Evolutionary conservation across 2,329 filamentous ascomycete genomes (phyloP).

Genomic region (Ophiostoma pallidulum): DNA sequence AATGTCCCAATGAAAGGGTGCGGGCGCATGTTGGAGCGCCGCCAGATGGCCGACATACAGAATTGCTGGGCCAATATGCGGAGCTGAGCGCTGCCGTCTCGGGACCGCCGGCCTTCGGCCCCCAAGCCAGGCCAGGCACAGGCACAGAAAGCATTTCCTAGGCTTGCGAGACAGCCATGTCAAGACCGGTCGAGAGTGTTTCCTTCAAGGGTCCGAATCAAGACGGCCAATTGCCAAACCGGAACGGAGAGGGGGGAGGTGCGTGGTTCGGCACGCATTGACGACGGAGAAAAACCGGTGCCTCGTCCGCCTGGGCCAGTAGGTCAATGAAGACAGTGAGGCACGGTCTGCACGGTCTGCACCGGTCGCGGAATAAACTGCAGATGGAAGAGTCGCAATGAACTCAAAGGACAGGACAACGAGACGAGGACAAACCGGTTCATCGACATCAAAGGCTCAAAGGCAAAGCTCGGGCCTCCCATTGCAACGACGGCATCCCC

Average conservation of each 20-base stretch:
- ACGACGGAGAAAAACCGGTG: background rate
- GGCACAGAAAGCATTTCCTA: too few species aligned
- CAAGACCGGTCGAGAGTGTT: too few species aligned
- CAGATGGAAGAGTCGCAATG: slow-evolving; percentile 3
- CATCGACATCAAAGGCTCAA: background rate
- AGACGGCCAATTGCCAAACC: too few species aligned
- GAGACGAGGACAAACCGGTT: background rate
- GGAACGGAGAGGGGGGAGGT: too few species aligned
- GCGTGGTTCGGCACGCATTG: too few species aligned
- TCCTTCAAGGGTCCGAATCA: too few species aligned
- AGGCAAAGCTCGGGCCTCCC: slow-evolving; percentile 5
- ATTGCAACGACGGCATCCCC: slow-evolving; percentile 2
- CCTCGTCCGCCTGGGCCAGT: too few species aligned
- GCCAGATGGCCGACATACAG: too few species aligned
- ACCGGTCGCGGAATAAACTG: background rate
- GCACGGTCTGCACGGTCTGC: background rate
- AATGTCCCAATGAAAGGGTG: too few species aligned
- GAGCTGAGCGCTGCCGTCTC: slow-evolving; percentile 3
- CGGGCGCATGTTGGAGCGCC: too few species aligned
- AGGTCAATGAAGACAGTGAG: background rate
- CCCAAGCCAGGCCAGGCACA: too few species aligned
- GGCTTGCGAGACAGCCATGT: too few species aligned
- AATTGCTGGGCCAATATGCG: background rate
- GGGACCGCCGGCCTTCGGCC: slow-evolving; percentile 2
- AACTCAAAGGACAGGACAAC: background rate